Percentiles rank a stretch among this genome's conserved stretches.
phyloP scores from a whole-genome alignment of 2,329 filamentous ascomycete genomes.

The Exophiala dermatitidis region DNA sequence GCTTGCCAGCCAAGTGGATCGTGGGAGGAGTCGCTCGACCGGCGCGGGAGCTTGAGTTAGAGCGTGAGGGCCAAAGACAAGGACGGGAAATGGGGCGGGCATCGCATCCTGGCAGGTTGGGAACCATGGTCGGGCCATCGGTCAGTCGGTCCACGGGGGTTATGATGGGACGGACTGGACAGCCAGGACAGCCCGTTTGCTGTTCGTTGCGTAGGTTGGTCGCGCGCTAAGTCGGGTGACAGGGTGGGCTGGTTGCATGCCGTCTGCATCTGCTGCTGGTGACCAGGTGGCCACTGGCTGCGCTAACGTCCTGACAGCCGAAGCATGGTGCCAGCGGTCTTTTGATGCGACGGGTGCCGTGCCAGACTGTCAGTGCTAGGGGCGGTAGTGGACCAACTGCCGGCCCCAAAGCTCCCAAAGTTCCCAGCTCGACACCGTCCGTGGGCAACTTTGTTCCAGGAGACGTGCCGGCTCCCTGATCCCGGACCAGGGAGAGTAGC shows the following conservation, averaged over 20 bases:
- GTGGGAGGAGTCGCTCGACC: background rate
- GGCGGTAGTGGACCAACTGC: background rate
- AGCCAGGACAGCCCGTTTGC: too few species aligned
- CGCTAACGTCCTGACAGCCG: background rate
- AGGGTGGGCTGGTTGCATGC: background rate
- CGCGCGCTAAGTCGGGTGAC: background rate
- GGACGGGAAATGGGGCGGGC: constrained; percentile 1
- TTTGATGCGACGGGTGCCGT: constrained; percentile 2
- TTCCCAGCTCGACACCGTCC: background rate
- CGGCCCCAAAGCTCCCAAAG: constrained; percentile 6
- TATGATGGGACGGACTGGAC: too few species aligned
- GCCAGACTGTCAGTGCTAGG: background rate
- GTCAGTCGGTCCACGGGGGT: too few species aligned
- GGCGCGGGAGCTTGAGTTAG: background rate
- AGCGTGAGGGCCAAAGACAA: background rate
- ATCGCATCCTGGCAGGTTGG: background rate
- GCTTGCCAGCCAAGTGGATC: background rate
- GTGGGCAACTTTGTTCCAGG: constrained; percentile 2
- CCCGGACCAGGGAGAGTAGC: constrained; percentile 8
- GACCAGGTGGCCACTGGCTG: background rate
- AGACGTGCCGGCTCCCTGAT: constrained; percentile 1
- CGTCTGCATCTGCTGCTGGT: background rate
- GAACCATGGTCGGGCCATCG: background rate
- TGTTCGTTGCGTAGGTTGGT: too few species aligned
- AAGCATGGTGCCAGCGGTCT: background rate